A percentile compares a stretch with the other conserved stretches of the same genome.
Evolutionary conservation across 2,329 filamentous ascomycete genomes (phyloP).

Genomic region (Zymoseptoria ardabiliae): DNA sequence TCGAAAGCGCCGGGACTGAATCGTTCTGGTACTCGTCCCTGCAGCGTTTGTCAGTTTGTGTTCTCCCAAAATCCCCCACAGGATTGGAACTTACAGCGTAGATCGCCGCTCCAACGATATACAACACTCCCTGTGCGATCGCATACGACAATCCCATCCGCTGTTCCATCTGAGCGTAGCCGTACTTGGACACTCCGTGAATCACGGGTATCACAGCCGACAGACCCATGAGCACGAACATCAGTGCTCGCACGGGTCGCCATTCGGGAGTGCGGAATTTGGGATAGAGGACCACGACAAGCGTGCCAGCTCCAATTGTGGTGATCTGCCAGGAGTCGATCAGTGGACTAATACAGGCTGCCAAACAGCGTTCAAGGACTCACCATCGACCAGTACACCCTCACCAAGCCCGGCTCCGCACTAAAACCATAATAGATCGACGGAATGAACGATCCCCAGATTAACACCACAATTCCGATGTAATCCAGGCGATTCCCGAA

Average conservation of each 20-base stretch:
- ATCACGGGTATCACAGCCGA: conserved; percentile 77
- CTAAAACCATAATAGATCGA: conserved; percentile 82
- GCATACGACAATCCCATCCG: conserved; percentile 78
- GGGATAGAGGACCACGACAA: conserved; percentile 69
- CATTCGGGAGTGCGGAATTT: conserved; percentile 76
- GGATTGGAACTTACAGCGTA: conserved; percentile 60
- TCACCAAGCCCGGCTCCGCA: conserved; percentile 58
- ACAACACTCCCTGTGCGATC: conserved; percentile 69
- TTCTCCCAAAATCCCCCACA: background rate
- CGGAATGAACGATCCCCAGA: conserved; percentile 85
- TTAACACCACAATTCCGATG: conserved; percentile 83
- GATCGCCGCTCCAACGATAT: conserved; percentile 75
- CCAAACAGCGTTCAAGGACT: conserved; percentile 19
- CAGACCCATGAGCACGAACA: conserved; percentile 83
- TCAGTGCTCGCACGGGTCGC: conserved; percentile 75
- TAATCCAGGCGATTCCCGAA: conserved; percentile 95
- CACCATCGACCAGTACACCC: conserved; percentile 68
- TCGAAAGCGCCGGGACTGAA: conserved; percentile 73
- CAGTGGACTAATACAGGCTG: background rate
- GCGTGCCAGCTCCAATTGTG: conserved; percentile 67
- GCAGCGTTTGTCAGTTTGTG: conserved; percentile 7
- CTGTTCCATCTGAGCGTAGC: conserved; percentile 56
- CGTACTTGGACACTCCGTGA: conserved; percentile 65
- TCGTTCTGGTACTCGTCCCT: conserved; percentile 77
- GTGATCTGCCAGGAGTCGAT: conserved; percentile 54